Base-by-base conservation (phyloP, 805 yeast genomes). In the Hyphopichia homilentoma region DNA sequence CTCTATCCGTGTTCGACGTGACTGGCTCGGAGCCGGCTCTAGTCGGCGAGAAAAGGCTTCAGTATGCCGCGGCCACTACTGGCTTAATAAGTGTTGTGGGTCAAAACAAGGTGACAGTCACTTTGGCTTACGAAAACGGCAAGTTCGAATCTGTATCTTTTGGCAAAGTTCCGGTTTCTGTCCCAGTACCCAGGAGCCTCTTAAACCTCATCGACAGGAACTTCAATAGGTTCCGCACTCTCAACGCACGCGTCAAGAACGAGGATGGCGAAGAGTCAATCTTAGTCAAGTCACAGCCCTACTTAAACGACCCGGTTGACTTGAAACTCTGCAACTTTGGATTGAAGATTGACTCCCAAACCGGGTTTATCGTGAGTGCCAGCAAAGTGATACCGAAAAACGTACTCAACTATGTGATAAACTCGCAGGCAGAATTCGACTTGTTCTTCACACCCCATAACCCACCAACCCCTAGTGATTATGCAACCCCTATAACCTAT, bases 311-410 rank as follows among this genome's bases (percentile, higher is more conserved):
- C 7, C 22, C 22, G 7, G n/a, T n/a, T n/a, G n/a, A n/a, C n/a
- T n/a, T 21, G 2, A 42, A 44, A 16, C 47, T 59, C 16, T 39
- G 54, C 7, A 51, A 47, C 22, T 54, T 48, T 24, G 62, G 59
- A 3, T 43, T 43, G 13, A 44, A 43, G 8, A 27, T 46, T 14
- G 36, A 40, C 14, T 25, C 32, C 1, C 19, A 9, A 7, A 43
- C 41, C 28, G 57, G 55, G 4, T 29, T 57, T 4, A 15, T 53
- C 9, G 36, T 54, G 5, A 25, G 60, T 2, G 44, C 47, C 3
- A 57, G 52, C 34, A 52, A 52, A 29, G 34, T 52, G 4, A 35
- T 41, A 4, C 61, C 65, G 6, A 54, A 48, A 20, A 47, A 53
- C 32, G 48, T 45, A 7, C 33, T 59, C 6, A 49, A 48, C 33